Evolutionary conservation across 306 rosid genomes (phyloP), one percentile per base, ranked within the genome.

Genomic region (Quercus gilva): DNA sequence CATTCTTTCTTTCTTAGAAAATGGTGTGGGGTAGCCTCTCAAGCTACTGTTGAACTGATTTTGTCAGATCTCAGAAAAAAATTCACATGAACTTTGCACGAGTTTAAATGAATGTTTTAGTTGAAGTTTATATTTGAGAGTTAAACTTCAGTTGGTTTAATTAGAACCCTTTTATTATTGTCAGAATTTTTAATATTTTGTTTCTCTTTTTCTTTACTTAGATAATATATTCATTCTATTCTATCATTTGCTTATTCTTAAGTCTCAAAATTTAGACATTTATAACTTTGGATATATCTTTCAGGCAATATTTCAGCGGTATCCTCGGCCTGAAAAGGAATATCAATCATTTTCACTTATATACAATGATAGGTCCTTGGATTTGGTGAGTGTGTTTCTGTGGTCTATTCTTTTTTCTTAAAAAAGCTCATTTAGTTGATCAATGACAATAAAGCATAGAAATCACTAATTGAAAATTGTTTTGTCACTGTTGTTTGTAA

Each of bases 271-370:
- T 81, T 69, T 35, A 43, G 58, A 52, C 69, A 37, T 57, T 59
- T 78, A 60, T 77, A 55, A 89, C 72, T 59, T 28, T 82, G 80
- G 31, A 69, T 72, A 73, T 80, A 69, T 73, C 76, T 71, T 85
- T 77, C 93, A 95, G 99, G 97, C 98, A 80, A 90, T 89, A 76
- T 95, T 95, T 85, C 98, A 90, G 86, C 92, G 97, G 87, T 90
- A 93, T 83, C 99, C 98, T 69, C 91, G 92, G 79, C 99, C 99
- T 79, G 98, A 93, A 78, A 95, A 93, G 87, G 99, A 95, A 85
- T 95, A 95, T 88, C 99, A 95, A 73, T 95, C 99, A 9, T 95
- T 95, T 90, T 95, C 99, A 63, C 99, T 95, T 60, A 83, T 95
- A 76, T 89, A 83, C 75, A 81, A 76, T 33, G 98, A 91, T 28